Evolutionary conservation across 345 rosid genomes (phyloP).

Genomic region (Syzygium aqueum): DNA sequence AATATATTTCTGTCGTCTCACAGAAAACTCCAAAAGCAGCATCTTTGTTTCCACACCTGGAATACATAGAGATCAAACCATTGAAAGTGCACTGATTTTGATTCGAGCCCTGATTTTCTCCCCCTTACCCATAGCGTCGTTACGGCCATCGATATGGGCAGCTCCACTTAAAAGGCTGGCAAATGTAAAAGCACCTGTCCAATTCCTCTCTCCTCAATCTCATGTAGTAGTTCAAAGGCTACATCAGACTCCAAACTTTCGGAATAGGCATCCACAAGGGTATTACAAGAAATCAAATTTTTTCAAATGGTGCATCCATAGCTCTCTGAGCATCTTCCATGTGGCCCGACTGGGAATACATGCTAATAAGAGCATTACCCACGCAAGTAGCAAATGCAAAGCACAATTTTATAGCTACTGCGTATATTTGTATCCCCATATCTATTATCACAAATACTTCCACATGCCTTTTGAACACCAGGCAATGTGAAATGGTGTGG

Average conservation of each 20-base stretch:
- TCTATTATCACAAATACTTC: not conserved
- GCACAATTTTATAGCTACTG: not conserved
- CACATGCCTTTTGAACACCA: not conserved
- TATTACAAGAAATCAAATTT: not conserved
- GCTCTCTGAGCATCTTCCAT: not conserved
- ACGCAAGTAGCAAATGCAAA: not conserved
- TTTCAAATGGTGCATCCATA: not conserved
- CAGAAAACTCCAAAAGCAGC: fast-evolving
- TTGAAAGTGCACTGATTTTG: not conserved
- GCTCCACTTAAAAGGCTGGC: not conserved
- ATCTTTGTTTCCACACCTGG: not conserved
- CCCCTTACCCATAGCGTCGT: not conserved
- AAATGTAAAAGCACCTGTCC: not conserved
- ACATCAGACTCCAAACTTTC: not conserved
- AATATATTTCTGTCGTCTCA: not conserved
- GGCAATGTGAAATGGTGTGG: not conserved
- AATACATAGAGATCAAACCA: not conserved
- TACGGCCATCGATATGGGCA: not conserved
- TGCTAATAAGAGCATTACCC: not conserved
- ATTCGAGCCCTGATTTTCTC: not conserved
- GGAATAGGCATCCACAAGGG: not conserved
- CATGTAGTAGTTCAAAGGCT: not conserved
- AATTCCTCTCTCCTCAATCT: not conserved
- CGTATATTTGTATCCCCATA: not conserved
- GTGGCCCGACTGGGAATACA: not conserved